Evolutionary conservation across 163 green algal species (phyloP).

Genomic region (Chlamydomonas reinhardtii): DNA sequence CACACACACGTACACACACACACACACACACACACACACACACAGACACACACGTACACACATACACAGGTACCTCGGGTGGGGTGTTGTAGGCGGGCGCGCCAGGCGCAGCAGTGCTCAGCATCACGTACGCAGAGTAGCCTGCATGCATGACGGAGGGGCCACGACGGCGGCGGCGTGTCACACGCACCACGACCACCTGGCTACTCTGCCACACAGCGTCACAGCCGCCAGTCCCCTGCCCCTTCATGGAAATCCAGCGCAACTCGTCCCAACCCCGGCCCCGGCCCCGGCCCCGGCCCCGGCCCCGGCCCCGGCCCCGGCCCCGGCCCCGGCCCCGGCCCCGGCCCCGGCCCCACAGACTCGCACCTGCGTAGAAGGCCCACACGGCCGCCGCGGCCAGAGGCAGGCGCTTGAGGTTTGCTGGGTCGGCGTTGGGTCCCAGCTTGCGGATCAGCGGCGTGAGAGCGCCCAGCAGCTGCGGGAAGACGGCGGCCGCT

Average conservation of each 20-base stretch:
- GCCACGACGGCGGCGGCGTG: not conserved
- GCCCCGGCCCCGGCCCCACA: no score
- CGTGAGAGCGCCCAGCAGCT: slow-evolving; percentile 67
- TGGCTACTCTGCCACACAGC: no score
- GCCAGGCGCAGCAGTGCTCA: slow-evolving; percentile 52
- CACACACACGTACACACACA: no score
- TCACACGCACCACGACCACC: not conserved
- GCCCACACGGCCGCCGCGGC: slow-evolving; percentile 69
- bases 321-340: no score
- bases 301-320: no score
- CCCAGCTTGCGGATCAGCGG: slow-evolving; percentile 84
- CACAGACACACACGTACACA: not conserved
- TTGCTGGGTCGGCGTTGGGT: slow-evolving; percentile 68
- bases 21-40: no score
- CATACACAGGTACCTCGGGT: slow-evolving; percentile 35
- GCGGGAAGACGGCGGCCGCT: no score
- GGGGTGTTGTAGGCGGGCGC: slow-evolving; percentile 52
- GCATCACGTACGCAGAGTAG: slow-evolving; percentile 56
- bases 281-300: no score
- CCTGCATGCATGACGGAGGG: not conserved
- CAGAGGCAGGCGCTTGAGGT: slow-evolving; percentile 71
- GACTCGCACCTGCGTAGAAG: slow-evolving; percentile 41
- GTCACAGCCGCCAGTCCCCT: no score
- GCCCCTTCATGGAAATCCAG: no score
- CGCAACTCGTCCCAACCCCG: no score